These are phyloP conservation scores for Chalciporus chontae DNA, from an alignment of 768 basidiomycete species.

Conservation along the genomic window DNA sequence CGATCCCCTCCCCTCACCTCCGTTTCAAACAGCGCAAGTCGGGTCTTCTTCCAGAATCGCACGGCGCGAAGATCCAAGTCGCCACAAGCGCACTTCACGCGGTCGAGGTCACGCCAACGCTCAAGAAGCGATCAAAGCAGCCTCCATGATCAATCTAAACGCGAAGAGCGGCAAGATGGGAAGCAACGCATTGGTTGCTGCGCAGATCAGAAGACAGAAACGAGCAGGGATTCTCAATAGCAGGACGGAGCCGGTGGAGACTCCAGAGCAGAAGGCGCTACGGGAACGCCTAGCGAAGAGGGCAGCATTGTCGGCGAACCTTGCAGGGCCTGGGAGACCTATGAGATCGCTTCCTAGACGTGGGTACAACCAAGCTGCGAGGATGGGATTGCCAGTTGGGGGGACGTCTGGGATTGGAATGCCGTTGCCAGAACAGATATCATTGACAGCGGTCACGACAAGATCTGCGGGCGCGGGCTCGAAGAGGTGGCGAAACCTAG, in stretches of 20 bases:
- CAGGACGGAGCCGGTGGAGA: slow-evolving; percentile 1
- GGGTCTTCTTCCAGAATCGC: background rate
- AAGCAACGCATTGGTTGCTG: background rate
- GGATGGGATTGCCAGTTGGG: background rate
- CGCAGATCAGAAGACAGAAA: background rate
- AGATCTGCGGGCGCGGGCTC: background rate
- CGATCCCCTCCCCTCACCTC: background rate
- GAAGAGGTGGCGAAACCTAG: background rate
- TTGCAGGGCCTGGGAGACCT: background rate
- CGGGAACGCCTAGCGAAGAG: no score
- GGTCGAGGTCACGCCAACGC: background rate
- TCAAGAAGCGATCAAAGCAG: background rate
- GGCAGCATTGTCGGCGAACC: no score
- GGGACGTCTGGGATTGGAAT: background rate
- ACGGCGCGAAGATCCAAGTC: background rate
- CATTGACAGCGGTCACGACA: no score
- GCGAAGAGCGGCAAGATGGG: background rate
- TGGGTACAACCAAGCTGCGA: background rate
- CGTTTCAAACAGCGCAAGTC: background rate
- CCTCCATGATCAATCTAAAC: background rate
- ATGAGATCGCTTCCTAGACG: background rate
- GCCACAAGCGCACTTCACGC: background rate
- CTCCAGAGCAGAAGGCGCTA: background rate
- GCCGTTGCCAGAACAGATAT: background rate
- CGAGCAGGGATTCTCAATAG: background rate